phyloP scores from a whole-genome alignment of 495 filamentous ascomycete species.

The Xylaria intraflava region DNA sequence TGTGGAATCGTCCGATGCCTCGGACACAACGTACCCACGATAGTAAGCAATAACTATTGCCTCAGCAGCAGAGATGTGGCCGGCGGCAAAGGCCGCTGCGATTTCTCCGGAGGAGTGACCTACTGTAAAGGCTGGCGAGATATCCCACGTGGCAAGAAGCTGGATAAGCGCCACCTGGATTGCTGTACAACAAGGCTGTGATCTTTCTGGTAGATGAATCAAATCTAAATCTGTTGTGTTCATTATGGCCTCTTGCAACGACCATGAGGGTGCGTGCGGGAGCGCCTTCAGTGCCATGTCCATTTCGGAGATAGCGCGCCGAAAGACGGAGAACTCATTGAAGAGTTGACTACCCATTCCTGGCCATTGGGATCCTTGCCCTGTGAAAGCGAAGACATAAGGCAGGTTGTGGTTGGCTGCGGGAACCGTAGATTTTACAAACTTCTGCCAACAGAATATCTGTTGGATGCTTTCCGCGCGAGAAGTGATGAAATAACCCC shows the following conservation, averaged over 20 bases:
- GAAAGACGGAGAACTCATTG: slow-evolving; percentile 24
- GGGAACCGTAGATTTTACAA: no score
- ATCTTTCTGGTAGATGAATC: neutral
- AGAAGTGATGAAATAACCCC: no score
- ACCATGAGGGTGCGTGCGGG: slow-evolving; percentile 26
- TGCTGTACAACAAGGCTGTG: neutral
- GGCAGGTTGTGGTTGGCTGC: slow-evolving; percentile 24
- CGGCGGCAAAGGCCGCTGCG: slow-evolving; percentile 31
- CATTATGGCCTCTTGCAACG: slow-evolving; percentile 30
- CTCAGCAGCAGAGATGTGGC: slow-evolving; percentile 10
- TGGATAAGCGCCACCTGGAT: neutral
- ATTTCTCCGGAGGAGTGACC: slow-evolving; percentile 44
- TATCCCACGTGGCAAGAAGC: slow-evolving; percentile 20
- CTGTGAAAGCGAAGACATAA: slow-evolving; percentile 17
- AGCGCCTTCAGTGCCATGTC: no score
- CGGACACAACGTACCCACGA: no score
- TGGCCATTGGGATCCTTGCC: slow-evolving; percentile 22
- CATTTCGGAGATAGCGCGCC: slow-evolving; percentile 14
- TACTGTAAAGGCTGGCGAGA: slow-evolving; percentile 25
- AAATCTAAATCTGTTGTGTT: slow-evolving; percentile 39
- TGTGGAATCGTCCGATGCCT: no score
- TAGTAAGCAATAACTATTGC: slow-evolving; percentile 9
- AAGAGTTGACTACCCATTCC: slow-evolving; percentile 22
- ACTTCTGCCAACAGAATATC: no score
- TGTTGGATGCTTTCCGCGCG: no score